phyloP scores from a whole-genome alignment of 2,329 filamentous ascomycete species.

The Metarhizium robertsii region DNA sequence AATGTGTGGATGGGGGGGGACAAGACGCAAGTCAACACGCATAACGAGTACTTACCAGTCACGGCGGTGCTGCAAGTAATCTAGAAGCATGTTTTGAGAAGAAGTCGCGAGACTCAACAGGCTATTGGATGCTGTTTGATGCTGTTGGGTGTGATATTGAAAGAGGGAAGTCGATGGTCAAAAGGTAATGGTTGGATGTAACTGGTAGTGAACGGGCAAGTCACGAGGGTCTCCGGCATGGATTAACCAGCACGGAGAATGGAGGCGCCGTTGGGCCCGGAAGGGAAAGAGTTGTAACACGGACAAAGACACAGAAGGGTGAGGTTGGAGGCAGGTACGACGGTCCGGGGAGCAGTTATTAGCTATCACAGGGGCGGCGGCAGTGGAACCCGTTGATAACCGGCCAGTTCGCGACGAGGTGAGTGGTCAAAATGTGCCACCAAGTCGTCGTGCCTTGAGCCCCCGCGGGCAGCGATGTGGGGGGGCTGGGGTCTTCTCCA shows the following conservation, averaged over 20 bases:
- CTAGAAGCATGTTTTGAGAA: conserved; percentile 29
- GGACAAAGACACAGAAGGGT: not conserved
- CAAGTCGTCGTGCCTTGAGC: too few species aligned
- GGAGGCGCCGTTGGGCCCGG: not conserved
- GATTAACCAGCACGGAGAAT: not conserved
- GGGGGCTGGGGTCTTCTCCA: not conserved
- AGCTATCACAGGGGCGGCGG: not conserved
- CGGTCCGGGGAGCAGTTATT: not conserved
- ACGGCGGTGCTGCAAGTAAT: conserved; percentile 60
- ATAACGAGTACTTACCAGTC: conserved; percentile 46
- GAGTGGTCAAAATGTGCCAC: not conserved
- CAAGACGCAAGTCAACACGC: not conserved
- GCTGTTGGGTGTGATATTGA: not conserved
- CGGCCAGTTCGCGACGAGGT: not conserved
- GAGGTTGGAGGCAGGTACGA: not conserved
- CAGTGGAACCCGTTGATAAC: conserved; percentile 7
- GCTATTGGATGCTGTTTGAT: not conserved
- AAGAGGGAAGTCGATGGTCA: not conserved
- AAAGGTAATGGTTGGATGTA: not conserved
- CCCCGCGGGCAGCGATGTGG: not conserved
- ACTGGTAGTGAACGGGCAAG: conserved; percentile 4
- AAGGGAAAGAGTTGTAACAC: not conserved
- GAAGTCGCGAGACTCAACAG: not conserved
- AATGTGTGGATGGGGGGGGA: not conserved
- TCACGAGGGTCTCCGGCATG: conserved; percentile 7